Evolutionary conservation across 441 rosid genomes (phyloP).

Genomic region (Bocquillonia castaneifolia): DNA sequence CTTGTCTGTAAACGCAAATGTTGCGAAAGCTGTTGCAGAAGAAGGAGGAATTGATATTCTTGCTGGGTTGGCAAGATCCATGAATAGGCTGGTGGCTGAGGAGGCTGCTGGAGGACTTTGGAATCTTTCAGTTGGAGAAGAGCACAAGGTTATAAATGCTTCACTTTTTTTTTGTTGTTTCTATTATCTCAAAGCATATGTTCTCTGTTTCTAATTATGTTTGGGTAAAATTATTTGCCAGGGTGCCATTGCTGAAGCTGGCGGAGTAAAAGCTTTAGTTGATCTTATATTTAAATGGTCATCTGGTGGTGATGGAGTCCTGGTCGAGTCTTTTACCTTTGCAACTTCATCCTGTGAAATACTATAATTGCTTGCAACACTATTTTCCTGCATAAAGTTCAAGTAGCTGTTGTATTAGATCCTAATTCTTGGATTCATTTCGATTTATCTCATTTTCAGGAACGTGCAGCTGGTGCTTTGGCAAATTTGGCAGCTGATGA

Average conservation of each 20-base stretch:
- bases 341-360: constrained; percentile 1
- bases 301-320: constrained; percentile 79
- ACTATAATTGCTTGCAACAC: constrained; percentile 10
- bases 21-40: constrained; percentile 92
- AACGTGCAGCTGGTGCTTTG: constrained; percentile 97
- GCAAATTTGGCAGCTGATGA: constrained; percentile 99
- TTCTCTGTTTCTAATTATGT: constrained; percentile 20
- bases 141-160: constrained; percentile 68
- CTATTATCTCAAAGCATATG: constrained; percentile 10
- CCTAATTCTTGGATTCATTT: constrained; percentile 16
- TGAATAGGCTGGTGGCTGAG: constrained; percentile 90
- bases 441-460: constrained; percentile 43
- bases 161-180: constrained; percentile 12
- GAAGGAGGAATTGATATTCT: constrained; percentile 83
- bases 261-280: constrained; percentile 87
- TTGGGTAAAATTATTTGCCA: constrained; percentile 23
- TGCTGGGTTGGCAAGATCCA: constrained; percentile 74
- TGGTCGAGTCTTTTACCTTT: constrained; percentile 43
- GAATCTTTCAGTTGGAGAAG: constrained; percentile 99
- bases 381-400: not conserved
- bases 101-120: constrained; percentile 99
- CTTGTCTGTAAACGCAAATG: constrained; percentile 84
- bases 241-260: constrained; percentile 94
- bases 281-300: constrained; percentile 95
- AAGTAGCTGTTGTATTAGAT: constrained; percentile 6